Evolutionary conservation across 805 yeast species (phyloP), one percentile per base, ranked within the genome.

Genomic region (Hanseniaspora clermontiae): DNA sequence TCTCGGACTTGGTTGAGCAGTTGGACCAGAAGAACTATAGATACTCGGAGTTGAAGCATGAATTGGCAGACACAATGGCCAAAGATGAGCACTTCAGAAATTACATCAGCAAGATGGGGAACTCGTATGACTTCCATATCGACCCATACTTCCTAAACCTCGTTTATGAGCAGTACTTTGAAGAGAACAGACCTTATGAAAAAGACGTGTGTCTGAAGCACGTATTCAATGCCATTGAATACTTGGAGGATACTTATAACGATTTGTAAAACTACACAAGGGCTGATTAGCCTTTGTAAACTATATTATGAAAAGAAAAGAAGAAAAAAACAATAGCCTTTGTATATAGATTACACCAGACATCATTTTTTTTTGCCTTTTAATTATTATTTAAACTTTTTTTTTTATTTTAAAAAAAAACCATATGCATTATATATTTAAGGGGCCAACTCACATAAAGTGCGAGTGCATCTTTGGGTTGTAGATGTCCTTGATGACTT

Each of bases 1-100:
- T 53, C 4, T 53, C 57, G n/a, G 51, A 53, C 39, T 24, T 53
- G 39, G 17, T 46, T 24, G 51, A 38, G 14, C 57, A 53, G 15
- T 14, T 11, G 2, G 57, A 53, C 24, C 57, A 53, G 32, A 45
- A 32, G n/a, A 17, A 32, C 4, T 53, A 46, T n/a, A 19, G 57
- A 53, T 11, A 37, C 17, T 3, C 12, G 29, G 36, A 46, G 15
- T 39, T 46, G 49, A 19, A 15, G 4, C 12, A 14, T 14, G 36
- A 31, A 34, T 7, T 32, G 40, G 32, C 11, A 2, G 15, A 19
- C 39, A 20, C 24, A 3, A 8, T 51, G 34, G 43, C 37, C 12
- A 17, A 17, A 5, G n/a, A 1, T 19, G 31, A 38, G 19, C 36
- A 34, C 9, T 48, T 34, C 19, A 5, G 4, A 5, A 11, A 14